Base-by-base conservation (phyloP, 441 rosid species). In the Populus tomentosa region DNA sequence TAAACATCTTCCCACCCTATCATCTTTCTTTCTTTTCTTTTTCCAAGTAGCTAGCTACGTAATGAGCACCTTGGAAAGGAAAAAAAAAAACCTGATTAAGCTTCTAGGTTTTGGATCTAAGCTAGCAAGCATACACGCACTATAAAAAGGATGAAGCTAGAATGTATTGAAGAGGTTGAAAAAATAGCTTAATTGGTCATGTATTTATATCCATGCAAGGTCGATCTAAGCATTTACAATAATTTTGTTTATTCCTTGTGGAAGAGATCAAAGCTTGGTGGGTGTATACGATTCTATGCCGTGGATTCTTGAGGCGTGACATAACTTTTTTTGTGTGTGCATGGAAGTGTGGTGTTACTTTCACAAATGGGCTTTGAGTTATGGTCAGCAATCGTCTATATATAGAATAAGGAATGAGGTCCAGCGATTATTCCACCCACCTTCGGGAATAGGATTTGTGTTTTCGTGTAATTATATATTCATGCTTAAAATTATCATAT, bases 1-100 rank as follows among this genome's bases (percentile, higher is more conserved):
- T 92, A 95, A 74, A 86, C 87, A 77, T 95, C 97, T 64, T 77
- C 92, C 84, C 88, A 89, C 35, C 91, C 89, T 73, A 95, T 91
- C 99, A 95, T 95, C 74, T 36, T 85, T 32, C 33, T 65, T n/a
- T 70, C 14, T 46, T 46, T 13, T 14, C 11, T 46, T 4, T 13
- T 13, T 13, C 16, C 53, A 4, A 46, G 53, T 42, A 42, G 53
- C 53, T 13, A 13, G 53, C 53, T 46, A 4, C 53, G 53, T 46
- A 46, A 20, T 4, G 1, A 46, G 53, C 53, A 11, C 53, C 53
- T 46, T 13, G 53, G 53, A 46, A 46, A 46, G 18, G 35, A 33
- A 33, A 33, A 46, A 38, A 40, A 10, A 38, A 40, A 40, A 10
- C 46, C 42, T 40, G 38, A 10, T 10, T 13, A 46, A 46, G 53